Evolutionary conservation across 208 protist genomes (phyloP), one percentile per base, ranked within the genome.

Genomic region (Angomonas deanei): DNA sequence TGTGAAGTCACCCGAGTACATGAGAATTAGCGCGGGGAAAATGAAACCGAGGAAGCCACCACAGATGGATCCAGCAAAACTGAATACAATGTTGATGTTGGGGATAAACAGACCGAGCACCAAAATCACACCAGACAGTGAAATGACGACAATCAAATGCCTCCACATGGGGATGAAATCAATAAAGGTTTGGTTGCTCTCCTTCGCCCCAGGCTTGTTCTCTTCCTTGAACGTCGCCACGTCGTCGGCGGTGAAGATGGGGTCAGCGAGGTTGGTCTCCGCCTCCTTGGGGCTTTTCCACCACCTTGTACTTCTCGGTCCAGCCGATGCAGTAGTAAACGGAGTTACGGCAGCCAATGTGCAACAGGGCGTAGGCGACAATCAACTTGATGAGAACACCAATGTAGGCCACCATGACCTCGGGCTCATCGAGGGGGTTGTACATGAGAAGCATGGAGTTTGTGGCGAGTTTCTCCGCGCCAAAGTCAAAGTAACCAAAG

Each of bases 1-100:
- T 21, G 66, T 74, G 57, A 72, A 86, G 61, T 63, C 28, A 36
- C 79, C 76, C 15, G 70, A 62, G 56, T 90, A 86, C 74, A 90
- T 90, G 32, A 75, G 70, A 59, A 86, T 78, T 3, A 90, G 66
- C 1, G 80, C 68, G 0, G 76, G 76, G 33, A 84, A 77, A 58
- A 87, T 80, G 58, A 84, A 76, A 24, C 77, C 74, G 27, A 86
- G 77, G 59, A 87, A 72, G 30, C 71, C 72, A 19, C 77, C 74
- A 61, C 74, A 86, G 64, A 91, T 69, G 50, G 67, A 61, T n/a
- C 80, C 79, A 15, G 70, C 53, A 0, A 91, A 63, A 27, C 68
- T 69, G 38, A 91, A 72, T 0, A 82, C 80, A n/a, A 67, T 76
- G 48, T 73, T 74, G 33, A 83, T 68, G 31, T 36, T 66, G 6